Conservation (phyloP, 805 yeast species). For the Babjeviella inositovora region DNA sequence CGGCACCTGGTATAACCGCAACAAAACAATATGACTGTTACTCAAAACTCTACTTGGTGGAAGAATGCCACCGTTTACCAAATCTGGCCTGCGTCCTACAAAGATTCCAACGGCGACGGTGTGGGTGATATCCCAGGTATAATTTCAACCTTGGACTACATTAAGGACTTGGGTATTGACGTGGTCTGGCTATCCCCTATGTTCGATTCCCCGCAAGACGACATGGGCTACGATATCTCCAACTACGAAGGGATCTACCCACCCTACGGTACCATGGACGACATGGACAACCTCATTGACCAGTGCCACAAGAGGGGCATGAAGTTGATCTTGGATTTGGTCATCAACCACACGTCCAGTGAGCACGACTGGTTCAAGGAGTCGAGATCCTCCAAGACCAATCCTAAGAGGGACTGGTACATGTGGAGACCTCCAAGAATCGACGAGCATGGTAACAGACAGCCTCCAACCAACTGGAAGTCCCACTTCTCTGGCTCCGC, state of each 20-base stretch:
- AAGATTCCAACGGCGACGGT: slow-evolving; percentile 45
- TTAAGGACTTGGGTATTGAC: slow-evolving; percentile 30
- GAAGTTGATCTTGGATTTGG: slow-evolving; percentile 36
- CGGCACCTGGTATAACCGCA: no score
- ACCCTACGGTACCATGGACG: slow-evolving; percentile 35
- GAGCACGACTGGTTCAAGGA: slow-evolving; percentile 45
- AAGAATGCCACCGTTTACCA: slow-evolving; percentile 39
- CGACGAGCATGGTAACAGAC: slow-evolving; percentile 29
- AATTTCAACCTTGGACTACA: slow-evolving; percentile 30
- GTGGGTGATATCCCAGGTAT: slow-evolving; percentile 42
- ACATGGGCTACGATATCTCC: slow-evolving; percentile 47
- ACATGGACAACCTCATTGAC: slow-evolving; percentile 28
- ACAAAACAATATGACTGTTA: no score
- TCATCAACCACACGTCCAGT: slow-evolving; percentile 39
- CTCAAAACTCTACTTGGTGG: slow-evolving; percentile 27
- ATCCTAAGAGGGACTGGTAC: slow-evolving; percentile 47
- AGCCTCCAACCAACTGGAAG: slow-evolving; percentile 42
- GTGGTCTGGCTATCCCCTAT: slow-evolving; percentile 43
- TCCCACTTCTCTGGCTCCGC: slow-evolving; percentile 37
- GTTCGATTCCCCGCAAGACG: slow-evolving; percentile 42
- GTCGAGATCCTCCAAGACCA: slow-evolving; percentile 28
- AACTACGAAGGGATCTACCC: slow-evolving; percentile 35
- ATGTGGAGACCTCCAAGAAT: slow-evolving; percentile 35
- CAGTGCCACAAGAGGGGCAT: slow-evolving; percentile 31
- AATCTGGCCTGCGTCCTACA: slow-evolving; percentile 45